A percentile compares a stretch with the other conserved stretches of the same genome.
Conservation (phyloP, 1,139 yeast species). For the Debaryomyces psychrophilus region DNA sequence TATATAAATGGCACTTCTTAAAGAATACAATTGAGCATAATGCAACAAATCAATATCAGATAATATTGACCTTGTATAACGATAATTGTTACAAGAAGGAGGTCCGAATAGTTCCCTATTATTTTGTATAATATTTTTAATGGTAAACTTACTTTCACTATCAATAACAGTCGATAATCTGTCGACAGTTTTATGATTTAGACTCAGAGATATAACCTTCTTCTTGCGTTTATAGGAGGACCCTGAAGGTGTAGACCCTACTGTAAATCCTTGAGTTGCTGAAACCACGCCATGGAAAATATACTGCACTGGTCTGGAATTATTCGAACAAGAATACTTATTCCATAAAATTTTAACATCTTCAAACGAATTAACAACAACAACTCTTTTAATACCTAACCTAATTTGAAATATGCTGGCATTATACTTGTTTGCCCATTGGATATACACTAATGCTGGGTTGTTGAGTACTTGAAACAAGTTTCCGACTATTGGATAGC, state of each 20-base stretch:
- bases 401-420: slow-evolving; percentile 60
- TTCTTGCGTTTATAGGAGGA: slow-evolving; percentile 54
- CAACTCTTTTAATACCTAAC: slow-evolving; percentile 57
- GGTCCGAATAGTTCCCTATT: slow-evolving; percentile 25
- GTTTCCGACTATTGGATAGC: slow-evolving; percentile 58
- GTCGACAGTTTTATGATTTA: slow-evolving; percentile 44
- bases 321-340: slow-evolving; percentile 53
- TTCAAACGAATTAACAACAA: slow-evolving; percentile 66
- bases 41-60: slow-evolving; percentile 46
- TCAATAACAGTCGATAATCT: slow-evolving; percentile 45
- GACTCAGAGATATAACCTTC: slow-evolving; percentile 53
- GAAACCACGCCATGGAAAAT: slow-evolving; percentile 73
- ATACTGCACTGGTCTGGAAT: slow-evolving; percentile 67
- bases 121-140: slow-evolving; percentile 29
- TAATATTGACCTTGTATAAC: slow-evolving; percentile 16
- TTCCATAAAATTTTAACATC: slow-evolving; percentile 60
- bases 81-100: slow-evolving; percentile 25
- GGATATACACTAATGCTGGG: slow-evolving; percentile 53
- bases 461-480: slow-evolving; percentile 49
- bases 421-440: slow-evolving; percentile 51
- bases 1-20: slow-evolving; percentile 57
- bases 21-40: slow-evolving; percentile 54
- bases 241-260: slow-evolving; percentile 78
- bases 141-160: slow-evolving; percentile 37
- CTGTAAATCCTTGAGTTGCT: slow-evolving; percentile 63